Base-by-base conservation (phyloP, 306 rosid species). In the Pachyrhizus erosus region DNA sequence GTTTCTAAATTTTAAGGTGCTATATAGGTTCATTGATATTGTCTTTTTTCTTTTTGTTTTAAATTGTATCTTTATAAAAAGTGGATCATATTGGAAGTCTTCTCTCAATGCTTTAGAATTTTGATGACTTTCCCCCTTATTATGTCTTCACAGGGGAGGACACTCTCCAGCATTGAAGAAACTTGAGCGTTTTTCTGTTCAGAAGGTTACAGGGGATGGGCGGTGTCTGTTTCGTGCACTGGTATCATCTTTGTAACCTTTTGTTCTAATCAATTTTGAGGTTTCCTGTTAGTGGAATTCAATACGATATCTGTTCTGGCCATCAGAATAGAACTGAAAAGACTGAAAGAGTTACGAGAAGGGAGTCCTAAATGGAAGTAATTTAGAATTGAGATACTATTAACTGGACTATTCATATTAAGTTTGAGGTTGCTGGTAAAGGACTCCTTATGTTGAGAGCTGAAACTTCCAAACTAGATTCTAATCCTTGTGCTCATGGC, bases 141-240 rank as follows among this genome's bases (percentile, higher is more conserved):
- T 27, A 43, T 73, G 83, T 52, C 18, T 78, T 89, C 33, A 60
- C 66, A 86, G 93, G 54, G 86, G 83, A 52, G 86, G 80, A 73
- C 94, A 87, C 9, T 91, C 98, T 17, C 83, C 94, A 7, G 92
- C 96, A 34, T 57, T 86, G 89, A 87, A 65, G 91, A 93, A 91
- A 80, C 70, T 87, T 70, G 98, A 95, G 78, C 90, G 82, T 11
- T 91, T 82, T 37, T 87, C 91, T 9, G 93, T 95, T 54, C 96
- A 86, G 76, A 91, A 86, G 85, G 91, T 95, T 81, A 90, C 98
- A 7, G 98, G 98, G 45, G 98, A 95, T 70, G 97, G 98, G 0
- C 89, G 99, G 75, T 95, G 99, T 75, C 82, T 95, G 33, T 93
- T 95, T 90, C 97, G 98, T 76, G 99, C 98, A 2, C 82, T 95